Conservation (phyloP, 1,139 yeast species). For the Lodderomyces orthopsilosis region DNA sequence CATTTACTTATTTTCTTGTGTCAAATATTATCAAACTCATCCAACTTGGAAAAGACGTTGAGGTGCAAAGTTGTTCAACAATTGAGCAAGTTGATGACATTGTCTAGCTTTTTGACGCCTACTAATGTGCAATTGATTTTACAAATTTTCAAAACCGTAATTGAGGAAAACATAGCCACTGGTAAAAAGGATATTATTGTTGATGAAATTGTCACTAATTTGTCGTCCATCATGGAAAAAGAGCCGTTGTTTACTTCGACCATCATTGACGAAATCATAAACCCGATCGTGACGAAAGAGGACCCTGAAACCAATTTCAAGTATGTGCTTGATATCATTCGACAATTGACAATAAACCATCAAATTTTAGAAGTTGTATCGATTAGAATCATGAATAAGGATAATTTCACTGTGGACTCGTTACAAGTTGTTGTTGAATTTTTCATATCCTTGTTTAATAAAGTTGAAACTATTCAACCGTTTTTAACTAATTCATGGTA, state of each 20-base stretch:
- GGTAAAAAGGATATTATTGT: constrained; percentile 34
- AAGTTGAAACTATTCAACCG: constrained; percentile 22
- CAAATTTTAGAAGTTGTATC: constrained; percentile 49
- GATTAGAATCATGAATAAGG: constrained; percentile 44
- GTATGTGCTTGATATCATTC: constrained; percentile 43
- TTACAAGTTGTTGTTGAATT: constrained; percentile 24
- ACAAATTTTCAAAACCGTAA: constrained; percentile 63
- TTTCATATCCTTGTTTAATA: constrained; percentile 22
- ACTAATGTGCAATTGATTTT: constrained; percentile 63
- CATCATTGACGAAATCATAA: constrained; percentile 43
- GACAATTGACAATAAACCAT: constrained; percentile 43
- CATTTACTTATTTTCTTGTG: constrained; percentile 63
- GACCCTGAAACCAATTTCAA: constrained; percentile 10
- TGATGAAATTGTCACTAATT: constrained; percentile 44
- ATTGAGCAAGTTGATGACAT: constrained; percentile 50
- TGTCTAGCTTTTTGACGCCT: constrained; percentile 43
- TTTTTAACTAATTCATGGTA: constrained; percentile 46
- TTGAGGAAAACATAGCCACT: constrained; percentile 36
- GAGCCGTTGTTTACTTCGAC: constrained; percentile 12
- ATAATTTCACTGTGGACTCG: constrained; percentile 12
- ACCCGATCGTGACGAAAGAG: constrained; percentile 51
- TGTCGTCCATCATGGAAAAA: constrained; percentile 44
- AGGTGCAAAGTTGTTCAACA: constrained; percentile 67
- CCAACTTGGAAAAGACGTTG: constrained; percentile 64
- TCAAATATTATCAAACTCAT: constrained; percentile 63